These are phyloP conservation scores for Pythium insidiosum DNA, from an alignment of 352 stramenopile species.

Conservation along the genomic window DNA sequence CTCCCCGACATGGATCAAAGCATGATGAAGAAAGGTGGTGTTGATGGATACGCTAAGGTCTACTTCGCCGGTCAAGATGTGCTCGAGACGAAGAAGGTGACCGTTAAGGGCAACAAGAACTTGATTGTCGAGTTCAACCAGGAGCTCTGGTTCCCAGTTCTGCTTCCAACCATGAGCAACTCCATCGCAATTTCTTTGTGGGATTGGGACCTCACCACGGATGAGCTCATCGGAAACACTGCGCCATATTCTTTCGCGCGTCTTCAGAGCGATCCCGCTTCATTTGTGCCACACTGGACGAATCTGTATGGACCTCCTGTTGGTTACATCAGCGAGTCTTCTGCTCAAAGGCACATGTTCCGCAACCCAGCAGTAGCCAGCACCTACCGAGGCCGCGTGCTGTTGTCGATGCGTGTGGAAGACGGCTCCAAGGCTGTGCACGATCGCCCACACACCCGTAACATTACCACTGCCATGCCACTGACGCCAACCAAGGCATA, in stretches of 20 bases:
- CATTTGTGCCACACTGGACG: constrained; percentile 56
- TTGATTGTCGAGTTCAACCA: constrained; percentile 50
- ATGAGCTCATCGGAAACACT: constrained; percentile 70
- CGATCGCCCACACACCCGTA: constrained; percentile 56
- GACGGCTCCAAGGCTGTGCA: constrained; percentile 57
- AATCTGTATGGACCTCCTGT: constrained; percentile 81
- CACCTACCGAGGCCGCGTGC: constrained; percentile 68
- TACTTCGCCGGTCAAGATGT: constrained; percentile 68
- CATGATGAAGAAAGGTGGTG: constrained; percentile 48
- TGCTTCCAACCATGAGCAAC: constrained; percentile 77
- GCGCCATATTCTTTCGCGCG: constrained; percentile 65
- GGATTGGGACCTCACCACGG: constrained; percentile 62
- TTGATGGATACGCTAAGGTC: constrained; percentile 77
- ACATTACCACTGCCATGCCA: constrained; percentile 31
- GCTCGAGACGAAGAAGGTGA: constrained; percentile 62
- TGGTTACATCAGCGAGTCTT: constrained; percentile 37
- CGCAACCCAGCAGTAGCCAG: constrained; percentile 51
- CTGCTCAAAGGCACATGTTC: constrained; percentile 41
- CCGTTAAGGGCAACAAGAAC: constrained; percentile 46
- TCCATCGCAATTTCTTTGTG: constrained; percentile 80
- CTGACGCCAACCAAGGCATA: constrained; percentile 34
- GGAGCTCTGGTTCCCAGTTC: constrained; percentile 83
- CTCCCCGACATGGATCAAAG: constrained; percentile 82
- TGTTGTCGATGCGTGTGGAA: constrained; percentile 62
- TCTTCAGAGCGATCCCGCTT: constrained; percentile 45